A percentile compares a stretch with the other conserved stretches of the same genome.
Evolutionary conservation across 2,329 filamentous ascomycete genomes (phyloP).

Genomic region (Aspergillus alliaceus): DNA sequence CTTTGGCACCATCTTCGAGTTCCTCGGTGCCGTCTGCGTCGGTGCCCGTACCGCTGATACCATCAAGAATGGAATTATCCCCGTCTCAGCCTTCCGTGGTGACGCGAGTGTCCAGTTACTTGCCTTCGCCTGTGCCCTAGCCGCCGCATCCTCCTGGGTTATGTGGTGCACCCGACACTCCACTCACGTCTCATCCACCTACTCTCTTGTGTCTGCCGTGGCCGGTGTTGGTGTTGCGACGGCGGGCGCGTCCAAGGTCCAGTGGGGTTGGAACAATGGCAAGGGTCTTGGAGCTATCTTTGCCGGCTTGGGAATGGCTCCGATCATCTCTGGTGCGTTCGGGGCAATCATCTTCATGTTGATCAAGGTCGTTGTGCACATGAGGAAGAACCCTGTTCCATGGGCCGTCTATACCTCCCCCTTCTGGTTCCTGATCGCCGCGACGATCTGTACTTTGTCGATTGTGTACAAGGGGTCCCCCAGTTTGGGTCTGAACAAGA

Average conservation of each 20-base stretch:
- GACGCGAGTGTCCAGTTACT: constrained; percentile 68
- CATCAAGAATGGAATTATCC: constrained; percentile 78
- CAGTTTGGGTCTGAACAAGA: constrained; percentile 61
- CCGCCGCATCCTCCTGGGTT: constrained; percentile 59
- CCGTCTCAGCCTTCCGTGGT: constrained; percentile 56
- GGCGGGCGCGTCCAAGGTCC: constrained; percentile 60
- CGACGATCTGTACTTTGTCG: constrained; percentile 71
- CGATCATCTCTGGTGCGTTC: constrained; percentile 64
- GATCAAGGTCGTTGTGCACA: constrained; percentile 69
- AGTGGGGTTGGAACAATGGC: constrained; percentile 70
- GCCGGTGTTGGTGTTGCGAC: constrained; percentile 69
- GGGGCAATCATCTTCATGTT: constrained; percentile 69
- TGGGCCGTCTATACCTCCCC: constrained; percentile 74
- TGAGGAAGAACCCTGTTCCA: constrained; percentile 68
- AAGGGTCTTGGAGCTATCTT: constrained; percentile 71
- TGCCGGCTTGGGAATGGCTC: constrained; percentile 64
- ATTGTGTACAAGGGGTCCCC: constrained; percentile 82
- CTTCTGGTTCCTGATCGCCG: constrained; percentile 75
- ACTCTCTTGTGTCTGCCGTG: constrained; percentile 68
- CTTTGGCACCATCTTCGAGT: constrained; percentile 65
- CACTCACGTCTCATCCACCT: constrained; percentile 71
- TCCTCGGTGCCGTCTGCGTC: constrained; percentile 66
- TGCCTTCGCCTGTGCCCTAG: constrained; percentile 44
- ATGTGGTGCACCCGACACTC: constrained; percentile 78
- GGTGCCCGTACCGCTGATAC: constrained; percentile 71